phyloP scores from a whole-genome alignment of 1,139 yeast species.

The Pichia sp. region DNA sequence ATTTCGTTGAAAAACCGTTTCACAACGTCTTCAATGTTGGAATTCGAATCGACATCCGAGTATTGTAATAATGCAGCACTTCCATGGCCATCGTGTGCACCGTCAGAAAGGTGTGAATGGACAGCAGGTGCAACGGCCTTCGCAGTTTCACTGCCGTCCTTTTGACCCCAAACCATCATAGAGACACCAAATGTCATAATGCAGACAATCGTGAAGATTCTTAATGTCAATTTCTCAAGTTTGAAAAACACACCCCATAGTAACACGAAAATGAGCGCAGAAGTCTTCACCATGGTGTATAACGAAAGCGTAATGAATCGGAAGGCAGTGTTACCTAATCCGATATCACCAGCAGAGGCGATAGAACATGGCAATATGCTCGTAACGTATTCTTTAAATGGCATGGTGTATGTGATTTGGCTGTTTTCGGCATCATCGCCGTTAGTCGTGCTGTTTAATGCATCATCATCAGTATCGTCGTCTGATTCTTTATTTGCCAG shows the following conservation, averaged over 20 bases:
- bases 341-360: constrained; percentile 92
- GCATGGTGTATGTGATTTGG: constrained; percentile 17
- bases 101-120: too few relatives aligned
- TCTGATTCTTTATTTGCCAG: background rate
- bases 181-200: constrained; percentile 82
- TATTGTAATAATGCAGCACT: background rate
- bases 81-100: too few relatives aligned
- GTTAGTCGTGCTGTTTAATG: too few relatives aligned
- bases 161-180: constrained; percentile 68
- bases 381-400: constrained; percentile 38
- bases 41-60: background rate
- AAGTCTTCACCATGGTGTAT: constrained; percentile 91
- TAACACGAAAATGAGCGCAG: constrained; percentile 83
- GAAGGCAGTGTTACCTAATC: constrained; percentile 84
- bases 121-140: too few relatives aligned
- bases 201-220: constrained; percentile 63
- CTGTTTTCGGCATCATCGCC: constrained; percentile 1
- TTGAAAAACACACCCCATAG: constrained; percentile 80
- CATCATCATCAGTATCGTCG: background rate
- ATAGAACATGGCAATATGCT: constrained; percentile 81
- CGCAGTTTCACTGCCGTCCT: constrained; percentile 15
- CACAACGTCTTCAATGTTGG: background rate
- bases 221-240: constrained; percentile 69
- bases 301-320: constrained; percentile 75
- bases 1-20: background rate